Evolutionary conservation across 2,329 filamentous ascomycete genomes (phyloP), one percentile per base, ranked within the genome.

Genomic region (Cladosporium sp.): DNA sequence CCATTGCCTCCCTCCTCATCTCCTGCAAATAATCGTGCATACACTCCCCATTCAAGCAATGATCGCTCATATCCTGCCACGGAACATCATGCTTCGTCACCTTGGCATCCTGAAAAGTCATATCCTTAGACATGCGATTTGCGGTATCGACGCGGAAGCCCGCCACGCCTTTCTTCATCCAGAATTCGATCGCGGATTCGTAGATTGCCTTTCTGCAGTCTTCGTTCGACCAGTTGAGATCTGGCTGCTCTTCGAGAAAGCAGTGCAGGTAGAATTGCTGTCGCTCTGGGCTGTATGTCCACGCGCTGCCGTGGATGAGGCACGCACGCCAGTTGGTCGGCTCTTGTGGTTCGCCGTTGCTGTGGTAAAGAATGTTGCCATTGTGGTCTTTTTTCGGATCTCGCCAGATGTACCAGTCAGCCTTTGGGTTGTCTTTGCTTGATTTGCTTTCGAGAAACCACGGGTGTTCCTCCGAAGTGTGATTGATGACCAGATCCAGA

Each of bases 161-260:
- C 43, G 70, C 68, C 0, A 86, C 82, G 2, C 86, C 86, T 20
- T 80, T 79, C 40, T 85, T 72, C 0, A 92, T 78, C 88, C 88
- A 93, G 63, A 90, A 92, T 2, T 43, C 47, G 54, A 62, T 60
- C 12, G 58, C 53, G 12, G 78, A 77, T 32, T 83, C 75, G 62
- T 88, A 86, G 13, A 92, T 84, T 2, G 86, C 86, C 40, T 78
- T 69, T 11, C 86, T 77, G 0, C 84, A 78, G 13, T 78, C 79
- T 0, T 77, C 74, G 49, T 85, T 87, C 61, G 91, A 86, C 86
- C 87, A 93, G 69, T 93, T 93, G 13, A 93, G 75, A 59, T 93
- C 88, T 0, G 88, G 87, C 64, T 92, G 87, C 58, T 88, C 82
- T 3, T 78, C 78, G 7, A 84, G 83, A 65, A 88, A 94, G 11